Evolutionary conservation across 148 eudicot species (phyloP), one percentile per base, ranked within the genome.

Genomic region (Oxyria digyna): DNA sequence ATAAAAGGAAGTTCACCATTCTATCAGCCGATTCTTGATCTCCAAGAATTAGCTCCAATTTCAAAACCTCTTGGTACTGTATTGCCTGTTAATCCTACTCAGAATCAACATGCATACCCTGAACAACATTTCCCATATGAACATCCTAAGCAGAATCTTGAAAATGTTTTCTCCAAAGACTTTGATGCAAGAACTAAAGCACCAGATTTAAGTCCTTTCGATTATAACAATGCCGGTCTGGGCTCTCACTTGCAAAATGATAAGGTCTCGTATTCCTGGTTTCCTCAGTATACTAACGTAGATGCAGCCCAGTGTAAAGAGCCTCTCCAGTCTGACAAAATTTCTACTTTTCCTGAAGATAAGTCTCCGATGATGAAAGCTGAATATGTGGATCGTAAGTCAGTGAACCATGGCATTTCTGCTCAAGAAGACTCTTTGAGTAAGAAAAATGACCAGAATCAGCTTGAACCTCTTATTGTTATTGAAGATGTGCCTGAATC

Each of bases 401-500:
- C 69, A 46, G 64, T 59, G 45, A 57, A 71, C 48, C 62, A 18
- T 68, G 52, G 73, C 68, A 46, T 67, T 69, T 29, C 17, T 46
- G 35, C 49, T 62, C 81, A 21, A 62, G 74, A 54, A 63, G 68
- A 76, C 48, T 48, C 74, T 27, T 40, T 63, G 23, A 75, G 31
- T 57, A 50, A 72, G 41, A 63, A 66, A n/a, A 52, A 23, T 24
- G 62, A 73, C 27, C 70, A 76, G 80, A 73, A 67, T 43, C 81
- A 78, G 72, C 82, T 62, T 72, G 79, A 86, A 74, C 75, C 80
- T 14, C 68, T 85, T 15, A 69, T 82, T 67, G 71, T 69, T 73
- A 59, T 72, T 49, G 85, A 72, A 74, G 79, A 78, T 62, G 71
- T 67, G 63, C 52, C 72, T 42, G 79, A 69, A 70, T 48, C 69